phyloP scores from a whole-genome alignment of 139 green algal genomes.

The Volvox reticuliferus region DNA sequence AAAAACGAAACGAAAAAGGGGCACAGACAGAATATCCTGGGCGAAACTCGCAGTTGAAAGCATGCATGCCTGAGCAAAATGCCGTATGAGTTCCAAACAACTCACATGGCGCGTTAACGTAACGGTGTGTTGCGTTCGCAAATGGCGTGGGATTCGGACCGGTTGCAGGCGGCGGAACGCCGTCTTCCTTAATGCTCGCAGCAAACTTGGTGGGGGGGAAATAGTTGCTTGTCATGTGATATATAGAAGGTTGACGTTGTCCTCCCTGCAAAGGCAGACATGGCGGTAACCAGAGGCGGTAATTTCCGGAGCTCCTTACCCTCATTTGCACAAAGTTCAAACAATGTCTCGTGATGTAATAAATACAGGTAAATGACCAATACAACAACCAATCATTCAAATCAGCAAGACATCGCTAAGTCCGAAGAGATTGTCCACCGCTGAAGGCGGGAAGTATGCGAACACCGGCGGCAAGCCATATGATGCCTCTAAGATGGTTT shows the following conservation, averaged over 20 bases:
- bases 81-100: neutral
- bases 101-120: slow-evolving; percentile 29
- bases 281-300: neutral
- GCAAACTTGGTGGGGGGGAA: slow-evolving; percentile 23
- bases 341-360: too few relatives aligned
- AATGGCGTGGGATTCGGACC: slow-evolving; percentile 9
- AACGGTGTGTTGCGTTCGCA: slow-evolving; percentile 30
- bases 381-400: too few relatives aligned
- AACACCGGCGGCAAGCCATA: neutral
- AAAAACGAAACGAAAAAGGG: too few relatives aligned
- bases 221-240: slow-evolving; percentile 18
- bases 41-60: too few relatives aligned
- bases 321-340: too few relatives aligned
- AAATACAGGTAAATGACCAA: too few relatives aligned
- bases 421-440: neutral
- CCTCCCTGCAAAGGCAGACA: neutral
- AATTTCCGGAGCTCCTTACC: too few relatives aligned
- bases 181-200: neutral
- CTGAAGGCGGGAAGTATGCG: neutral
- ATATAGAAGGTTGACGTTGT: neutral
- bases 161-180: neutral
- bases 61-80: too few relatives aligned
- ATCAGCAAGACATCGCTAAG: too few relatives aligned
- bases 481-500: too few relatives aligned
- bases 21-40: too few relatives aligned